A percentile compares a stretch with the other conserved stretches of the same genome.
Conservation (phyloP, 352 stramenopile genomes). For the Plasmopara viticola region DNA sequence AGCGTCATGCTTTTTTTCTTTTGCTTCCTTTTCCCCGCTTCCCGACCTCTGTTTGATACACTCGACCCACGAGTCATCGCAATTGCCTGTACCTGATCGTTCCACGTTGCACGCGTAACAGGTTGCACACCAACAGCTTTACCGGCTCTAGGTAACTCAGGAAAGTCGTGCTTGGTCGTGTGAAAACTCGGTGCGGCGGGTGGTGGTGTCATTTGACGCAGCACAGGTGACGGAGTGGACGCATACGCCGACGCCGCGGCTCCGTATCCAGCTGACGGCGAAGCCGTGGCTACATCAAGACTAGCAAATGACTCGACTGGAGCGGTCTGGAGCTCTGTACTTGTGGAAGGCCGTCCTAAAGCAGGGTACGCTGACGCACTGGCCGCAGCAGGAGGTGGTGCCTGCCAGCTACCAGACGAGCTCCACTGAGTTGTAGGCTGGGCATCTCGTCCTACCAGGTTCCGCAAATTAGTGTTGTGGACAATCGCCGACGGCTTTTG, state of each 20-base stretch:
- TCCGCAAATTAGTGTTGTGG: constrained; percentile 49
- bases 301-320: constrained; percentile 44
- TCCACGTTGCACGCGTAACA: constrained; percentile 76
- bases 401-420: constrained; percentile 48
- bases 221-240: constrained; percentile 26
- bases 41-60: constrained; percentile 13
- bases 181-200: constrained; percentile 29
- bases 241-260: constrained; percentile 25
- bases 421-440: constrained; percentile 40
- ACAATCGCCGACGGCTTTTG: constrained; percentile 40
- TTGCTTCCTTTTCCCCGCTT: constrained; percentile 59
- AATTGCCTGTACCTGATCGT: constrained; percentile 69
- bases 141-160: constrained; percentile 51
- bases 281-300: constrained; percentile 28
- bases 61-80: constrained; percentile 47
- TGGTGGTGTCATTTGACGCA: constrained; percentile 18
- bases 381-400: constrained; percentile 15
- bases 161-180: constrained; percentile 68
- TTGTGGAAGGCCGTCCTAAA: constrained; percentile 15
- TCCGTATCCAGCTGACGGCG: constrained; percentile 30
- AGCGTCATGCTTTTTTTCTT: constrained; percentile 85
- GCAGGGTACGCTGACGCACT: constrained; percentile 17
- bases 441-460: constrained; percentile 36
- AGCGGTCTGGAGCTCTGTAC: constrained; percentile 60
- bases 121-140: constrained; percentile 59